Conservation (phyloP, 148 eudicot species). For the Pharnaceum exiguum region DNA sequence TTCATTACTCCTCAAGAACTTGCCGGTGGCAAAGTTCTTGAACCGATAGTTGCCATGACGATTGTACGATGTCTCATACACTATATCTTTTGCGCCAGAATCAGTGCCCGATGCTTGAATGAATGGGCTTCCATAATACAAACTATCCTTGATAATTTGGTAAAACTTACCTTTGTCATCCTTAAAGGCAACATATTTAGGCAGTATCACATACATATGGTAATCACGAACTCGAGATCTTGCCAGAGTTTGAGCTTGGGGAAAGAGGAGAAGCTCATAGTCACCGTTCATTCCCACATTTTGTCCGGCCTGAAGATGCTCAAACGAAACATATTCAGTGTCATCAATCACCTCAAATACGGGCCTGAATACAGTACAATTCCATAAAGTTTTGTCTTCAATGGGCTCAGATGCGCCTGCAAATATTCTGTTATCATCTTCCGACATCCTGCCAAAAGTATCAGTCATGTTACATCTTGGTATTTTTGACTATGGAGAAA, state of each 20-base stretch:
- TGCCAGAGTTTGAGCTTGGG: background rate
- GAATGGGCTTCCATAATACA: background rate
- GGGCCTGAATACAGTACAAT: slow-evolving; percentile 1
- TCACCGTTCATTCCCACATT: background rate
- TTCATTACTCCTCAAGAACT: no score
- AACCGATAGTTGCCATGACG: background rate
- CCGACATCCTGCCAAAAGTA: background rate
- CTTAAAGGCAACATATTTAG: background rate
- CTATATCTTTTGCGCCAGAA: no score
- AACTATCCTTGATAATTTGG: no score
- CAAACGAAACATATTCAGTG: no score
- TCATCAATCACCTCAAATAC: no score
- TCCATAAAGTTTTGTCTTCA: slow-evolving; percentile 1
- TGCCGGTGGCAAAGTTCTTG: no score
- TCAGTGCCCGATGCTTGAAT: no score
- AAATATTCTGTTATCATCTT: background rate
- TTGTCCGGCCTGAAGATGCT: background rate
- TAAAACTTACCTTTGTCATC: background rate
- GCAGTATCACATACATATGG: background rate
- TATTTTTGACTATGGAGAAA: no score
- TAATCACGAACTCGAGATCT: background rate
- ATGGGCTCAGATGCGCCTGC: background rate
- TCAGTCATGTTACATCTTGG: no score
- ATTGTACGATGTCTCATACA: background rate
- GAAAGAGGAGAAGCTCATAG: slow-evolving; percentile 3